Base-by-base conservation (phyloP, 805 yeast genomes). In the Pichia californica region DNA sequence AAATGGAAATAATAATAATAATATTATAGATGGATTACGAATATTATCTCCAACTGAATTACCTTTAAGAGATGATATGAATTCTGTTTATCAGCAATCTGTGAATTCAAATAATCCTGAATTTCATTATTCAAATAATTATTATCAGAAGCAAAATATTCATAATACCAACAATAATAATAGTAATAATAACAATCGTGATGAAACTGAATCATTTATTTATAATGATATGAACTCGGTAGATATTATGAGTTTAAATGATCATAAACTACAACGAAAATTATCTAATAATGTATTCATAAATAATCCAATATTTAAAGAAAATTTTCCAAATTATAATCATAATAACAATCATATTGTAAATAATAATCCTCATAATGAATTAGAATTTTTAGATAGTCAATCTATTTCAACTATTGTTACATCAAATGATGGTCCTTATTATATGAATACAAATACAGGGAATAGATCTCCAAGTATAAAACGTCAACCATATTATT, bases 171-270 rank as follows among this genome's bases (percentile, higher is more conserved):
- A 29, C 5, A 20, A 16, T 2, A 37, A 27, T 14, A 37, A 28
- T n/a, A 52, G 38, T 14, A 29, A 30, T 23, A 32, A 19, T 15
- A 36, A 23, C 13, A 26, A 19, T 11, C 23, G 18, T 31, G 21
- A 37, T 14, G 55, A 49, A n/a, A 52, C 45, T 11, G 66, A 61
- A 41, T 59, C 58, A 14, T 61, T 61, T 44, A 58, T 59, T 3
- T 59, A 59, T 31, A 36, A 52, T 31, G 56, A 52, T 44, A n/a
- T 43, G 31, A 41, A 41, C 21, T 51, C 52, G 5, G 31, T 49
- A 16, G 47, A 45, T 40, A 45, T 40, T 7, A 11, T 45, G 18
- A 44, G 29, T 36, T 33, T 40, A 15, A 44, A 36, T 31, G 45
- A 33, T 20, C 39, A 32, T 18, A 48, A 43, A 25, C 25, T 32